Evolutionary conservation across 202 grass and related monocot species (phyloP).

Genomic region (Eragrostis tef): DNA sequence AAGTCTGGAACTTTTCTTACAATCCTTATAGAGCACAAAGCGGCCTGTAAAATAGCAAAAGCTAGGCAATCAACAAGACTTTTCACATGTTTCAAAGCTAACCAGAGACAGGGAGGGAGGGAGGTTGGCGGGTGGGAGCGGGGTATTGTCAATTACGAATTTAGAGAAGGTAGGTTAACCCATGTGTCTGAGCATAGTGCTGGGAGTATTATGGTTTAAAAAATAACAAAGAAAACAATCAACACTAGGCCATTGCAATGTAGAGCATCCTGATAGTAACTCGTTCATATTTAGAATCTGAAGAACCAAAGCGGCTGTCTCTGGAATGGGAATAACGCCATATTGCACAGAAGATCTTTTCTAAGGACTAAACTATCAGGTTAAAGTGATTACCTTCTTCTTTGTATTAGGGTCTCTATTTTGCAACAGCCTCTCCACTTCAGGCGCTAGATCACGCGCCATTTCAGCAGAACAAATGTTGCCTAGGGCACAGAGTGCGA

Average conservation of each 20-base stretch:
- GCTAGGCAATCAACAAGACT: constrained; percentile 28
- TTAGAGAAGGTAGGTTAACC: constrained; percentile 1
- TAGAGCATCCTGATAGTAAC: constrained; percentile 14
- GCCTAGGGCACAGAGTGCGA: constrained; percentile 93
- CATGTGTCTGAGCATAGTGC: constrained; percentile 7
- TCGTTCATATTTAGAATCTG: constrained; percentile 7
- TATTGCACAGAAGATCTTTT: background rate
- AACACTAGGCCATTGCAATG: background rate
- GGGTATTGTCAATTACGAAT: constrained; percentile 3
- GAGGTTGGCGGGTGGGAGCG: no score
- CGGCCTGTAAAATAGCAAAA: constrained; percentile 67
- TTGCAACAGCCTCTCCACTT: constrained; percentile 94
- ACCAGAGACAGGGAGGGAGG: background rate
- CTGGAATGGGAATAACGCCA: background rate
- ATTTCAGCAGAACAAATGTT: constrained; percentile 99
- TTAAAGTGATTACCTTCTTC: constrained; percentile 73
- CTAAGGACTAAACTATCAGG: background rate
- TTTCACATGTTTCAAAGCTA: constrained; percentile 31
- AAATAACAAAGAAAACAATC: background rate
- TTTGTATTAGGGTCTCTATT: constrained; percentile 90
- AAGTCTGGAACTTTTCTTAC: constrained; percentile 96
- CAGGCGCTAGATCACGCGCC: constrained; percentile 93
- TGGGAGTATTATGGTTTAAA: background rate
- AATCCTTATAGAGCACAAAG: constrained; percentile 93
- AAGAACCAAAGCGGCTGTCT: background rate